Base-by-base conservation (phyloP, 176 grass and related monocot genomes). In the Lolium multiflorum region DNA sequence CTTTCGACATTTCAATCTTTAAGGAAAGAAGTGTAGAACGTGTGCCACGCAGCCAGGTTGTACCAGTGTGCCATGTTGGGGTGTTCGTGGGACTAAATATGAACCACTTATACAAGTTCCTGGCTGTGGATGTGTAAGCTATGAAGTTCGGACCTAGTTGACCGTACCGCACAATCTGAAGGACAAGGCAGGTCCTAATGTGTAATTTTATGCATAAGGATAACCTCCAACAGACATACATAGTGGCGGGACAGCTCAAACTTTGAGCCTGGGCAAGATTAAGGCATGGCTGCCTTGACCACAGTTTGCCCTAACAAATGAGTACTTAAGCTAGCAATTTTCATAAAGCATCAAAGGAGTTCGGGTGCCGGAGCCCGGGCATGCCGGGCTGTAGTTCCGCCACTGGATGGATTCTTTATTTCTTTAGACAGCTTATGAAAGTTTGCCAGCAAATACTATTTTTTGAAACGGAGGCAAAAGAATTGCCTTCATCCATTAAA, bases 401-500 rank as follows among this genome's bases (percentile, higher is more conserved):
- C 31, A 35, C 31, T 35, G 60, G 20, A 76, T 84, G 2, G 25
- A 83, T 65, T 65, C 26, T 7, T 48, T 71, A 16, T 66, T 54
- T 64, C 14, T 71, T 83, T 79, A 16, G 49, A 50, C n/a, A 21
- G 22, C 75, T 67, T 6, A 49, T 43, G 37, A 74, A 83, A 87
- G 71, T 58, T 78, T 74, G 9, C 8, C 18, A 65, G 65, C 18
- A 83, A 11, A 56, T 86, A 37, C 26, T 35, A 35, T 35, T 35
- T 35, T 35, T 35, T 35, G 31, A 35, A 35, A 3, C 31, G 3
- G 31, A 35, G 31, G 31, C 31, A 35, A 35, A 35, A 35, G 31
- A 35, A 35, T 35, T 35, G 31, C 31, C 31, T 35, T 35, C 31
- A 35, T 35, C 31, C 31, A 35, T 35, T 35, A 35, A 35, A 35